A percentile compares a stretch with the other conserved stretches of the same genome.
These are phyloP conservation scores for Mortierella polycephala DNA, from an alignment of 371 early-diverging fungal species.

Conservation along the genomic window DNA sequence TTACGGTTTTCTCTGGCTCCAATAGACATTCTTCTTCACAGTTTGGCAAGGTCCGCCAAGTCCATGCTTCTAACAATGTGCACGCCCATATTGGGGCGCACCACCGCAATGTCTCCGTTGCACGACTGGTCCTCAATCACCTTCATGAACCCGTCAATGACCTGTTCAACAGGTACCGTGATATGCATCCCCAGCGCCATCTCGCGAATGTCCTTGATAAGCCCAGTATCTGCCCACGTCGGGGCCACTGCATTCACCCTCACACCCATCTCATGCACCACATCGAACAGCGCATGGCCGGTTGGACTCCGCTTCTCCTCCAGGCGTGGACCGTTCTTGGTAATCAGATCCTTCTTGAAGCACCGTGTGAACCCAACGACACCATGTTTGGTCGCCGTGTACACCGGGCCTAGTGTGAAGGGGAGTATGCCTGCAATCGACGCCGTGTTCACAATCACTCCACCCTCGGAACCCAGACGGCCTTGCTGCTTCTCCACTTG, in stretches of 20 bases:
- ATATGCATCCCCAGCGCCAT: background rate
- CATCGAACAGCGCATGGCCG: background rate
- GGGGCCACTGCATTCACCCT: background rate
- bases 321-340: background rate
- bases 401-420: background rate
- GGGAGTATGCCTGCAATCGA: background rate
- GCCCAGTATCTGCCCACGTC: background rate
- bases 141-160: background rate
- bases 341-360: background rate
- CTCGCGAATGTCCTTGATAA: background rate
- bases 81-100: background rate
- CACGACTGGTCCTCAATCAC: background rate
- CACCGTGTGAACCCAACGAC: background rate
- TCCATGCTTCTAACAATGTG: background rate
- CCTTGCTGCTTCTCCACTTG: background rate
- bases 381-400: background rate
- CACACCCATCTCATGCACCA: conserved; percentile 1
- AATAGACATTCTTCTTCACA: no score
- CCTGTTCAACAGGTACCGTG: background rate
- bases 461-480: background rate
- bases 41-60: no score
- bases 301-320: background rate
- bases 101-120: background rate
- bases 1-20: no score
- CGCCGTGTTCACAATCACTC: conserved; percentile 2